A percentile compares a stretch with the other conserved stretches of the same genome.
Evolutionary conservation across 2,329 filamentous ascomycete species (phyloP).

Genomic region (Ilyonectria sp.): DNA sequence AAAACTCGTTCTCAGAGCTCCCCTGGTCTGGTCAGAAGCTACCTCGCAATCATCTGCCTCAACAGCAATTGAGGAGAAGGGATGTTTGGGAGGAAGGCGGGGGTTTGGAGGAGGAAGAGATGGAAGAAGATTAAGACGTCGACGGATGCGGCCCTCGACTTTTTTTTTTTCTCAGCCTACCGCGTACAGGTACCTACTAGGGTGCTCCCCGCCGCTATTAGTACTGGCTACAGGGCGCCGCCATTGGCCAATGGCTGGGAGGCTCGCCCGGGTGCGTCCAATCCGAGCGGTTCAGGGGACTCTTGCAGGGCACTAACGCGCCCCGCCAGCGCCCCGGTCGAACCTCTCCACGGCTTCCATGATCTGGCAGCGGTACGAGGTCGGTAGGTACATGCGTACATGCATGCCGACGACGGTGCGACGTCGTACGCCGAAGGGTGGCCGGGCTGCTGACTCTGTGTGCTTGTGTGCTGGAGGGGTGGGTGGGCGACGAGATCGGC

Average conservation of each 20-base stretch:
- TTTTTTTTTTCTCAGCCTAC: slow-evolving; percentile 46
- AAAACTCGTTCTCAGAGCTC: slow-evolving; percentile 58
- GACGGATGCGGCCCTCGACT: slow-evolving; percentile 44
- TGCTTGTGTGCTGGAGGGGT: slow-evolving; percentile 20
- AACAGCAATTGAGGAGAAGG: slow-evolving; percentile 41
- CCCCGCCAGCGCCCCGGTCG: slow-evolving; percentile 44
- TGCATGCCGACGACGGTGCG: not conserved
- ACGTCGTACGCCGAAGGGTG: not conserved
- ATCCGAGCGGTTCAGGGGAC: slow-evolving; percentile 36
- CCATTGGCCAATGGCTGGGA: slow-evolving; percentile 46
- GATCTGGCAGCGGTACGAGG: slow-evolving; percentile 29
- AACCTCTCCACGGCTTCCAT: slow-evolving; percentile 44
- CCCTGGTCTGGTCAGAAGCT: slow-evolving; percentile 55
- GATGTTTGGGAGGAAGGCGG: slow-evolving; percentile 39
- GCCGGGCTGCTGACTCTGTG: slow-evolving; percentile 22
- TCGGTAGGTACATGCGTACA: slow-evolving; percentile 2
- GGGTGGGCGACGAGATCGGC: slow-evolving; percentile 44
- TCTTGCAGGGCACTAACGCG: slow-evolving; percentile 46
- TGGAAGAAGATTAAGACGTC: slow-evolving; percentile 36
- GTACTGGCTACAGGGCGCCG: slow-evolving; percentile 5
- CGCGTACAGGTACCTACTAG: slow-evolving; percentile 32
- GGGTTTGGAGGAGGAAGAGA: slow-evolving; percentile 40
- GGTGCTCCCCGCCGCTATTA: slow-evolving; percentile 36
- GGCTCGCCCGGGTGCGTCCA: slow-evolving; percentile 33
- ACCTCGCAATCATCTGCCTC: slow-evolving; percentile 57